Conservation (phyloP, 345 rosid genomes). For the Lumnitzera littorea region DNA sequence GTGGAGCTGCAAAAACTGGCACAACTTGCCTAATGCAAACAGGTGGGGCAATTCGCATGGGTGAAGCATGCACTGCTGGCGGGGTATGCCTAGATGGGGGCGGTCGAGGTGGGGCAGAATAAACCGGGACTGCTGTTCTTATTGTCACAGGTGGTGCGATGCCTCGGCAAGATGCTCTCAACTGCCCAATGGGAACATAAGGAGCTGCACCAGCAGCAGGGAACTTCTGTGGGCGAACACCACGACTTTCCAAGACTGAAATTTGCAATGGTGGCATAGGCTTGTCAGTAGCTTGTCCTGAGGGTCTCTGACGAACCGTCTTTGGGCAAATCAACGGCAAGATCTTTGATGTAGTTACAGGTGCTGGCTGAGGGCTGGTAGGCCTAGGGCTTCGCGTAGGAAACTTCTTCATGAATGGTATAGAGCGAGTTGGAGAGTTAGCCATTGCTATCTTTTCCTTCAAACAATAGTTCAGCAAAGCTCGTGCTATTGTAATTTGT, state of each 20-base stretch:
- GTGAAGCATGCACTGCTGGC: constrained; percentile 28
- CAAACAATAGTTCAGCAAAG: constrained; percentile 56
- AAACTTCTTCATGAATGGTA: constrained; percentile 71
- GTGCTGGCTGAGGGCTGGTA: constrained; percentile 73
- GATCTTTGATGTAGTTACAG: constrained; percentile 69
- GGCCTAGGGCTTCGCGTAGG: constrained; percentile 65
- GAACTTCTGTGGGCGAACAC: constrained; percentile 19
- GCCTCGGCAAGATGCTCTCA: constrained; percentile 25
- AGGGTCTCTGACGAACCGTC: constrained; percentile 43
- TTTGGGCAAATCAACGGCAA: constrained; percentile 79
- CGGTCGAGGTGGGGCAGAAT: constrained; percentile 36
- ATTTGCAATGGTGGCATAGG: constrained; percentile 12
- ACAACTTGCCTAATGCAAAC: constrained; percentile 68
- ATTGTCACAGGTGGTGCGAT: constrained; percentile 36
- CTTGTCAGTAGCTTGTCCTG: constrained; percentile 20
- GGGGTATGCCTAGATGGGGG: constrained; percentile 29
- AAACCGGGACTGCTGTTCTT: constrained; percentile 32
- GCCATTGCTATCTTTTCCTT: constrained; percentile 72
- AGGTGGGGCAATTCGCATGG: constrained; percentile 51
- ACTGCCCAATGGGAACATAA: constrained; percentile 28
- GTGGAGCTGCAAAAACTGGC: constrained; percentile 66
- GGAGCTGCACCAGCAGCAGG: constrained; percentile 35
- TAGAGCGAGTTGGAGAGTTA: constrained; percentile 39
- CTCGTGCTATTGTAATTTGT: constrained; percentile 85
- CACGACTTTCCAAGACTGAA: constrained; percentile 15